Base-by-base conservation (phyloP, 202 grass and related monocot species). In the Zoysia matrella region DNA sequence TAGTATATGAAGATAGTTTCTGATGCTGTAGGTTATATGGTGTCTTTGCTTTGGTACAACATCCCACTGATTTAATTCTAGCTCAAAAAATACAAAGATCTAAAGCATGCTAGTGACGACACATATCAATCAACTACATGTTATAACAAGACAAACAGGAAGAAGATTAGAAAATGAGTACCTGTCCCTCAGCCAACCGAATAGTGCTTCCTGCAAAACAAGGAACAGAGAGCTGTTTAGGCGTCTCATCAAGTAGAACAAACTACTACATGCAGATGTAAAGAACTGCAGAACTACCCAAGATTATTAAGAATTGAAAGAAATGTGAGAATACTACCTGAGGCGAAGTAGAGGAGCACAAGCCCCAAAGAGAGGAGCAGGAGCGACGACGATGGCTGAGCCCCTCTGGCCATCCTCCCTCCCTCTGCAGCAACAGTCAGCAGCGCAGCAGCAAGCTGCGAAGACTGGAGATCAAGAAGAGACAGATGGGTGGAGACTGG, bases 341-440 rank as follows among this genome's bases (percentile, higher is more conserved):
- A 84, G 82, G 47, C 52, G 43, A 91, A 74, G 91, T 57, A 91
- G 75, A 93, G 65, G 63, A 93, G 85, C 14, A 93, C 63, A 65
- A 93, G 60, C 73, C 76, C 80, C 60, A 91, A 8, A 3, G 79
- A 77, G 73, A 88, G 9, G 71, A 81, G 58, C 52, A 90, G 76
- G 56, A 86, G 49, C 63, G 73, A 54, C n/a, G 61, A 48, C 49
- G 78, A 78, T 73, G 83, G 63, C 68, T 11, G 75, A 85, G 42
- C 58, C 12, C 46, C 55, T 46, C 65, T 65, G 2, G 52, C 82
- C 91, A 93, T 93, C 77, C 88, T 84, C 67, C 72, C 65, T 67
- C 58, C 39, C 41, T 14, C 54, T 42, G 46, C 60, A 63, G 60
- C 18, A 18, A 3, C 42, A 16, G 56, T 61, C 47, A 51, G 79